Evolutionary conservation across 345 rosid genomes (phyloP), one percentile per base, ranked within the genome.

Genomic region (Lagerstroemia speciosa): DNA sequence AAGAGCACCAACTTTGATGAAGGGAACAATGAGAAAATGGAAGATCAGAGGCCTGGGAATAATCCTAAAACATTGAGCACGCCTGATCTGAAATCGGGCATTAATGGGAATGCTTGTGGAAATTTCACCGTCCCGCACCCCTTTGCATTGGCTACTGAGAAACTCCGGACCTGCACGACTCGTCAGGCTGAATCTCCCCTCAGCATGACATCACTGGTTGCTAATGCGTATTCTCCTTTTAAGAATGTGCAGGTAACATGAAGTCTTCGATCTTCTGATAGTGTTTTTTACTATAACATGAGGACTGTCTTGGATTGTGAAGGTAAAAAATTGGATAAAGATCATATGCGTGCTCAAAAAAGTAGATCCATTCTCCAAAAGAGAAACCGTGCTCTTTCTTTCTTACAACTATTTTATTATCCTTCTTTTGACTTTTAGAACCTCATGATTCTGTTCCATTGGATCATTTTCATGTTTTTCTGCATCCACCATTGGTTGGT

Each of bases 101-200:
- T 67, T 46, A 69, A 73, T 19, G 79, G 75, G 72, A 73, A 74
- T 67, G 68, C 68, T 10, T 75, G 65, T 29, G 64, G 69, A 32
- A 79, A 55, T 55, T 70, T 17, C 55, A 78, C 86, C 34, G 78
- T 79, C 31, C 84, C 87, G 3, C 87, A 76, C 67, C 85, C 90
- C 1, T 83, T 83, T 79, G 75, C 82, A 37, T 68, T 78, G 67
- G 82, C 88, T 50, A 80, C 87, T 62, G 91, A 86, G 72, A 86
- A 79, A 74, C 79, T 73, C 12, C 83, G 79, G 58, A 70, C 78
- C 2, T 63, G 70, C 50, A 11, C 64, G 57, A 48, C 77, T n/a
- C 70, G 75, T 46, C 75, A 67, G 29, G 53, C 43, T 34, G 82
- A 79, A 75, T 57, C 73, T 69, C 74, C 76, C 38, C 73, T 36